Base-by-base conservation (phyloP, 768 basidiomycete genomes). In the Artomyces pyxidatus region DNA sequence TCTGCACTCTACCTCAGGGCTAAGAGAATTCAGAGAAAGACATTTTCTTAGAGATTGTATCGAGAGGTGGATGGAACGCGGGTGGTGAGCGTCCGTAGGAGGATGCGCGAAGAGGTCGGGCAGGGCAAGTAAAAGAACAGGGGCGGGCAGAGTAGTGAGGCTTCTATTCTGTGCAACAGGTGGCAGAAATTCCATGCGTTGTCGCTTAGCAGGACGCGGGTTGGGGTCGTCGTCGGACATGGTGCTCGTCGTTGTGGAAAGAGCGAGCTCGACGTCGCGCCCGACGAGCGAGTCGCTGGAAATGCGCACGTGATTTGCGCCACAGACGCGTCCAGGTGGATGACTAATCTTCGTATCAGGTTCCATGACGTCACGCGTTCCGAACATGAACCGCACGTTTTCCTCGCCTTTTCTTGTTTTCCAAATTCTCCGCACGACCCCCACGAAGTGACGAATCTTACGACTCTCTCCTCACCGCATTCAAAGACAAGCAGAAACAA, bases 181-280 rank as follows among this genome's bases (percentile, higher is more conserved):
- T 17, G 1, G 12, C 6, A 12, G 14, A 11, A n/a, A 17, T 0
- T 22, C 22, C 6, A 71, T 21, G 85, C 84, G 56, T 81, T 85
- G 6, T 90, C 83, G 60, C 92, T 93, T 51, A 80, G 71, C 55
- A 91, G 68, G 68, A 89, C 88, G 26, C 86, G 64, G 29, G 85
- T 70, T 56, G 75, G 26, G 17, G 37, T 46, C 32, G 11, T 39
- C 38, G 26, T 35, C 17, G 17, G 27, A 29, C 42, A 44, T 44
- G 42, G 42, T 44, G 23, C 16, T n/a, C 10, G 26, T 3, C 11
- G 42, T 4, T 8, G 12, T 5, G 27, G 17, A 25, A 41, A 11
- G 6, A 26, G 42, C 21, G 21, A 28, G 29, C 41, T 38, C 30
- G 30, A n/a, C n/a, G n/a, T n/a, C n/a, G n/a, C n/a, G n/a, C n/a